Evolutionary conservation across 768 basidiomycete species (phyloP).

Genomic region (Termitomyces sp.): DNA sequence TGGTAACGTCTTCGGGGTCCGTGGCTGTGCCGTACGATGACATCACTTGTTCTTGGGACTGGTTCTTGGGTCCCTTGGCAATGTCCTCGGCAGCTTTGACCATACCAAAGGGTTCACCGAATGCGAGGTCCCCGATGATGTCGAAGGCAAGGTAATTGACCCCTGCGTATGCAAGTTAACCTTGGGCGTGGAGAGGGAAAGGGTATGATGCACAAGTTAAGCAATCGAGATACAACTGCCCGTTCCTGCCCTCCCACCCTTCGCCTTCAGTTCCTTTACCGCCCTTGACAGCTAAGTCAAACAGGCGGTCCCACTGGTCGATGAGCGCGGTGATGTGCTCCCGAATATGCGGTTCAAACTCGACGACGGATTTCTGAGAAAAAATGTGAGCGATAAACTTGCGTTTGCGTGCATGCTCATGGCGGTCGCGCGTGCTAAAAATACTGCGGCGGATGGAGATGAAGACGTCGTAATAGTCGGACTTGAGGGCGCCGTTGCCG

Average conservation of each 20-base stretch:
- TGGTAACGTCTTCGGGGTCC: conserved; percentile 33
- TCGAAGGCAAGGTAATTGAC: conserved; percentile 52
- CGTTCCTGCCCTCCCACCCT: conserved; percentile 54
- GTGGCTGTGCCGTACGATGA: conserved; percentile 41
- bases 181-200: neutral
- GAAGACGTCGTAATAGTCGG: conserved; percentile 75
- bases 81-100: conserved; percentile 66
- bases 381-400: conserved; percentile 88
- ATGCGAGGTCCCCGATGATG: conserved; percentile 84
- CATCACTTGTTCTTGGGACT: conserved; percentile 48
- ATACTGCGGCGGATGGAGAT: conserved; percentile 71
- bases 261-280: conserved; percentile 55
- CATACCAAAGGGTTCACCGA: conserved; percentile 90
- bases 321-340: conserved; percentile 55
- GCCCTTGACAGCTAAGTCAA: conserved; percentile 48
- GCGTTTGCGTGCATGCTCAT: conserved; percentile 82
- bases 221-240: conserved; percentile 67
- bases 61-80: conserved; percentile 60
- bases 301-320: conserved; percentile 75
- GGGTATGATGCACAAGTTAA: conserved; percentile 51
- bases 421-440: conserved; percentile 74
- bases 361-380: conserved; percentile 77
- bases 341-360: conserved; percentile 79
- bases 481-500: conserved; percentile 80
- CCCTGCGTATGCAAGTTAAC: conserved; percentile 26